Conservation (phyloP, 495 filamentous ascomycete species). For the Annulohypoxylon stygium region DNA sequence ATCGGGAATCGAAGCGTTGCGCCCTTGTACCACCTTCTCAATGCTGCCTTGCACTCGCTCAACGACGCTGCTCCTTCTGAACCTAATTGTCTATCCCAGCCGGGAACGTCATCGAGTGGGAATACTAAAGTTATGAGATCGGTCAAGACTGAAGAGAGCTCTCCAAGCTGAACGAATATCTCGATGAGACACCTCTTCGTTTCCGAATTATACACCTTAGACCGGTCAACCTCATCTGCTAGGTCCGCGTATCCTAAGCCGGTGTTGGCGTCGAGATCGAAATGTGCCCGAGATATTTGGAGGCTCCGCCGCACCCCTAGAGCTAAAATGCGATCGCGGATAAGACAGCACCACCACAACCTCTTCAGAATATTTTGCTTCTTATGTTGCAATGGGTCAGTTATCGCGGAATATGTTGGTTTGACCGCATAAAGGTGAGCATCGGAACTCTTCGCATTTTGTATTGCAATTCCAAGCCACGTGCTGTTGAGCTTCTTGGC, state of each 20-base stretch:
- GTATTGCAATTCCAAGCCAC: constrained; percentile 63
- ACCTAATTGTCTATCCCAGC: constrained; percentile 47
- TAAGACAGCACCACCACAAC: constrained; percentile 65
- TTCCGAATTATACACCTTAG: constrained; percentile 58
- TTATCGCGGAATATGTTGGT: constrained; percentile 42
- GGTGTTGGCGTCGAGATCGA: constrained; percentile 53
- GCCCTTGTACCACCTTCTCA: constrained; percentile 52
- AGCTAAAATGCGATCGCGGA: constrained; percentile 64
- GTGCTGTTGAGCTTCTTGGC: constrained; percentile 59
- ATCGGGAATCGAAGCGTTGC: constrained; percentile 51
- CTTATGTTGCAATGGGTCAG: constrained; percentile 49
- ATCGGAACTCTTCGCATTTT: constrained; percentile 61
- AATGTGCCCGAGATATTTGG: constrained; percentile 59
- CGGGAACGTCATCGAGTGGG: constrained; percentile 52
- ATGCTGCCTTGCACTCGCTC: constrained; percentile 47
- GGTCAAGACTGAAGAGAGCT: constrained; percentile 61
- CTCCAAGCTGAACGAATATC: constrained; percentile 61
- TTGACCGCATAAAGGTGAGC: constrained; percentile 54
- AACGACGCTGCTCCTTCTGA: constrained; percentile 39
- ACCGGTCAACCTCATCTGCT: constrained; percentile 58
- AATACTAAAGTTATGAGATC: constrained; percentile 61
- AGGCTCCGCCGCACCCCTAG: constrained; percentile 63
- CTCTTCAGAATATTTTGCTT: constrained; percentile 56
- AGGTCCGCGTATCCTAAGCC: constrained; percentile 57
- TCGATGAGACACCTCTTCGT: constrained; percentile 58